phyloP scores from a whole-genome alignment of 1,139 yeast genomes.

The Kodamaea ohmeri region DNA sequence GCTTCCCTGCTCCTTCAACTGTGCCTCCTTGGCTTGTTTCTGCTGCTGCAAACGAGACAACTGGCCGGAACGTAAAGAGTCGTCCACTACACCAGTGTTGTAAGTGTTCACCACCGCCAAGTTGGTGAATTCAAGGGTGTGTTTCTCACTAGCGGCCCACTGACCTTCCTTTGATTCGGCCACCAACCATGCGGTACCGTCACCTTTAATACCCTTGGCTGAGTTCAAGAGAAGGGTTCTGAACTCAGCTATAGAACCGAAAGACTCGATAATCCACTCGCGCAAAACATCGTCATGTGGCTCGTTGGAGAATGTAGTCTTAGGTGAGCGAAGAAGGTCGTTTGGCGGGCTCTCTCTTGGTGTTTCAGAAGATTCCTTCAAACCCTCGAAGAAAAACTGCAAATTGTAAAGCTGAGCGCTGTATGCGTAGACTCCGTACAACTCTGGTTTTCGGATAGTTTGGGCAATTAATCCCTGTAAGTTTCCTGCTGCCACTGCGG shows the following conservation, averaged over 20 bases:
- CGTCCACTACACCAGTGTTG: slow-evolving; percentile 67
- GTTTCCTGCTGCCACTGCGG: slow-evolving; percentile 13
- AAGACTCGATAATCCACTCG: slow-evolving; percentile 50
- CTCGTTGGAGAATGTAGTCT: slow-evolving; percentile 28
- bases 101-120: slow-evolving; percentile 73
- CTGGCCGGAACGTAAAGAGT: slow-evolving; percentile 52
- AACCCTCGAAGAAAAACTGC: slow-evolving; percentile 55
- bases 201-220: slow-evolving; percentile 65
- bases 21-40: slow-evolving; percentile 27
- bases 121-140: slow-evolving; percentile 34
- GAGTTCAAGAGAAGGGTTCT: slow-evolving; percentile 61
- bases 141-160: slow-evolving; percentile 25
- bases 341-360: slow-evolving; percentile 22
- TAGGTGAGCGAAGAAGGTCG: slow-evolving; percentile 47
- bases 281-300: slow-evolving; percentile 40
- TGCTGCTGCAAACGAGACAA: slow-evolving; percentile 37
- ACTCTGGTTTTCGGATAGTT: slow-evolving; percentile 48
- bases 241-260: slow-evolving; percentile 69
- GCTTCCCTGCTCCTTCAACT: slow-evolving; percentile 14
- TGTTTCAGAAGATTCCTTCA: slow-evolving; percentile 30
- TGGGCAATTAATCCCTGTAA: slow-evolving; percentile 37
- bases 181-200: slow-evolving; percentile 74
- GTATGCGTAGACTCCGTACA: slow-evolving; percentile 48
- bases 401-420: slow-evolving; percentile 61
- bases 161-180: slow-evolving; percentile 49